A percentile compares a stretch with the other conserved stretches of the same genome.
Evolutionary conservation across 768 basidiomycete genomes (phyloP).

Genomic region (Boletus pseudopeckii): DNA sequence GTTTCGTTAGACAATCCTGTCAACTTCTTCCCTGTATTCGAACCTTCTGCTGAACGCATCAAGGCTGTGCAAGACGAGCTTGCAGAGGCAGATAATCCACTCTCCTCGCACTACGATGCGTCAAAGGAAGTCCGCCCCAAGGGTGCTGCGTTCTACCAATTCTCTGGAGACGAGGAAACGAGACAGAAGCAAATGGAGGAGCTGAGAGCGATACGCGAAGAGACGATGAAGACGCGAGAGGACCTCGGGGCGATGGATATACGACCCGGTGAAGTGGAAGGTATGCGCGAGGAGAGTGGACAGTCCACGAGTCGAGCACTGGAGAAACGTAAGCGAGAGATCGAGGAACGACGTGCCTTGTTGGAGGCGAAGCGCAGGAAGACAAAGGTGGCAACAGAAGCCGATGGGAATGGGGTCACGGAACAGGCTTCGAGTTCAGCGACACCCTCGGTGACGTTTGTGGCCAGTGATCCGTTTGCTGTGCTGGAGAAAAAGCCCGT

Average conservation of each 20-base stretch:
- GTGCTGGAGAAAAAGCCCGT: slow-evolving; percentile 40
- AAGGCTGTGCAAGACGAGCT: slow-evolving; percentile 69
- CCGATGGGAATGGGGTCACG: background rate
- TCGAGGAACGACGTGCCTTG: slow-evolving; percentile 59
- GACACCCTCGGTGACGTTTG: background rate
- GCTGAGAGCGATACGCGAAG: slow-evolving; percentile 59
- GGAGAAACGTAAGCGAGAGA: slow-evolving; percentile 70
- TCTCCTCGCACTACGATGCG: slow-evolving; percentile 79
- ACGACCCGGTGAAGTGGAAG: slow-evolving; percentile 71
- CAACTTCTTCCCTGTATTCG: slow-evolving; percentile 84
- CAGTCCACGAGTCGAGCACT: slow-evolving; percentile 45
- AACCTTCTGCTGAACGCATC: slow-evolving; percentile 76
- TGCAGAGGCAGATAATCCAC: slow-evolving; percentile 66
- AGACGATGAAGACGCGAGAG: slow-evolving; percentile 63
- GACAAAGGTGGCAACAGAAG: slow-evolving; percentile 22
- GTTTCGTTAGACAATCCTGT: slow-evolving; percentile 64
- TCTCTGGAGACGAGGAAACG: slow-evolving; percentile 81
- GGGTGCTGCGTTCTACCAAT: slow-evolving; percentile 91
- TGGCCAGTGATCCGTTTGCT: slow-evolving; percentile 47
- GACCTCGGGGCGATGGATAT: slow-evolving; percentile 60
- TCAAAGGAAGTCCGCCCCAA: slow-evolving; percentile 78
- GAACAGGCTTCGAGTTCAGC: background rate
- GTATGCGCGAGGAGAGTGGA: slow-evolving; percentile 49
- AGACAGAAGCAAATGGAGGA: slow-evolving; percentile 82
- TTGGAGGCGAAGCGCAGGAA: slow-evolving; percentile 71